phyloP scores from a whole-genome alignment of 2,329 filamentous ascomycete genomes.

The Colletotrichum cuscutae region DNA sequence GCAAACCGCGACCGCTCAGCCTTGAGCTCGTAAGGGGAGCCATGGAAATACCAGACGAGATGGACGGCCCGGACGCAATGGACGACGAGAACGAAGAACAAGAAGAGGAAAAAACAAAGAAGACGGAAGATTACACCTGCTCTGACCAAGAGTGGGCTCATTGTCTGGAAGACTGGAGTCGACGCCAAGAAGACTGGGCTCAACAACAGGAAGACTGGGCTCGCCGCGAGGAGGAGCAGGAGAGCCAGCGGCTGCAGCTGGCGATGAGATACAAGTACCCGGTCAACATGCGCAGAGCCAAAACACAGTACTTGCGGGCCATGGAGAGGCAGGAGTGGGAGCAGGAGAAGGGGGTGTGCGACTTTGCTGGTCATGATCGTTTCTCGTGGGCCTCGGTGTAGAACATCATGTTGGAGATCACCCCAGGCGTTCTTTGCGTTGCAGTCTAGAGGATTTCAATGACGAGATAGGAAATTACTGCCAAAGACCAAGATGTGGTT shows the following conservation, averaged over 20 bases:
- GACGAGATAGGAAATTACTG: no score
- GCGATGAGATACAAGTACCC: slow-evolving; percentile 16
- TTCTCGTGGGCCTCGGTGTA: background rate
- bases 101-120: background rate
- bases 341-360: slow-evolving; percentile 16
- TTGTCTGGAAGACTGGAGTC: background rate
- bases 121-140: background rate
- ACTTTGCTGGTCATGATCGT: slow-evolving; percentile 22
- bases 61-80: background rate
- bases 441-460: background rate
- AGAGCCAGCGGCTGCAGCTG: background rate
- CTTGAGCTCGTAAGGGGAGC: background rate
- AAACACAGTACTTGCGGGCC: slow-evolving; percentile 7
- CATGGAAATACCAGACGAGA: no score
- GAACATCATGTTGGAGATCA: background rate
- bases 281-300: slow-evolving; percentile 17
- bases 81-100: background rate
- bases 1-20: background rate
- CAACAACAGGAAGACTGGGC: background rate
- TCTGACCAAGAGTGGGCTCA: background rate
- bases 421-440: background rate
- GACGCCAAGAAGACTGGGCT: background rate
- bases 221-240: background rate
- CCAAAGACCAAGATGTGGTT: background rate
- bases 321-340: slow-evolving; percentile 24